phyloP scores from a whole-genome alignment of 805 yeast genomes.

The Cyberlindnera suaveolens region DNA sequence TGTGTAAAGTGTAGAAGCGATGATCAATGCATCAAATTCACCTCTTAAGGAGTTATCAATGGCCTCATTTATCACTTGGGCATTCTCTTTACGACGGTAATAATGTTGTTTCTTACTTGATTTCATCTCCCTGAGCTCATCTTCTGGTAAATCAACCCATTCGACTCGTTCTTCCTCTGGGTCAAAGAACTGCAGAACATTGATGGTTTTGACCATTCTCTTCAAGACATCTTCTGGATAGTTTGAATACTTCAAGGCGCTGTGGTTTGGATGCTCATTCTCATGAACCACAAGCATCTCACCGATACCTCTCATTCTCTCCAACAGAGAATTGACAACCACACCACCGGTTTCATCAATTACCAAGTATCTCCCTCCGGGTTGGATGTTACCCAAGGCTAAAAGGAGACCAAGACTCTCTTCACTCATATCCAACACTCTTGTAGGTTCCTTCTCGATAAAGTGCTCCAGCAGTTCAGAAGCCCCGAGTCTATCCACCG shows the following conservation, averaged over 20 bases:
- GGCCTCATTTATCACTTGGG: slow-evolving; percentile 37
- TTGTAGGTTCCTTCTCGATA: slow-evolving; percentile 59
- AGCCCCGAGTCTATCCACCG: slow-evolving; percentile 69
- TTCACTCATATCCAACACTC: slow-evolving; percentile 74
- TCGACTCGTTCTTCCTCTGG: slow-evolving; percentile 55
- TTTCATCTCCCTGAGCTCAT: slow-evolving; percentile 49
- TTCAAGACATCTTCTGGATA: slow-evolving; percentile 46
- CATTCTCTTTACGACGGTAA: slow-evolving; percentile 55
- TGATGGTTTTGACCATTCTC: slow-evolving; percentile 60
- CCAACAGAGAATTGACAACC: slow-evolving; percentile 78
- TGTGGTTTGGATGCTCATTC: slow-evolving; percentile 85
- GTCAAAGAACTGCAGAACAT: slow-evolving; percentile 73
- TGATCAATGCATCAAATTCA: slow-evolving; percentile 68
- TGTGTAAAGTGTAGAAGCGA: slow-evolving; percentile 67
- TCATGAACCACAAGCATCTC: slow-evolving; percentile 76
- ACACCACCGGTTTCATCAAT: slow-evolving; percentile 95
- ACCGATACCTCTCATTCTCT: slow-evolving; percentile 76
- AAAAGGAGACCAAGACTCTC: slow-evolving; percentile 77
- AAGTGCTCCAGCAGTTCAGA: slow-evolving; percentile 68
- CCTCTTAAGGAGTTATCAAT: slow-evolving; percentile 44
- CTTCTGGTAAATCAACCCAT: slow-evolving; percentile 41
- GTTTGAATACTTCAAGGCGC: slow-evolving; percentile 62
- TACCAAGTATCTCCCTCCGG: slow-evolving; percentile 85
- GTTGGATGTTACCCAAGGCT: slow-evolving; percentile 73
- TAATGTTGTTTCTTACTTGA: slow-evolving; percentile 61